Evolutionary conservation across 1,284 basidiomycete genomes (phyloP).

Genomic region (Marasmius fiardii): DNA sequence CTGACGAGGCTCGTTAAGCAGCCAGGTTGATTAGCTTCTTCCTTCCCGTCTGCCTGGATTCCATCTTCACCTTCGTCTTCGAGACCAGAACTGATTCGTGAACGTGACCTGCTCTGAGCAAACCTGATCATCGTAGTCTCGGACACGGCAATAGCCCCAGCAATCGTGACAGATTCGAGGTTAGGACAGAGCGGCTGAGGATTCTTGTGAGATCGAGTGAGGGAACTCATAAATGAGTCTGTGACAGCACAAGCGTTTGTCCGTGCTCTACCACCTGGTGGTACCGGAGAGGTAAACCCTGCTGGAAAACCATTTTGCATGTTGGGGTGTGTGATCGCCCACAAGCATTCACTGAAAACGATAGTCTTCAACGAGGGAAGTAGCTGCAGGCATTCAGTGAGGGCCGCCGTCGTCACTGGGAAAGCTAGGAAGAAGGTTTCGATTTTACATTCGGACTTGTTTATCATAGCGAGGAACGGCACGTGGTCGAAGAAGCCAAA

Average conservation of each 20-base stretch:
- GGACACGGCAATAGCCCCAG: neutral
- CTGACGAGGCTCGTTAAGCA: neutral
- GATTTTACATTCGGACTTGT: conserved; percentile 2
- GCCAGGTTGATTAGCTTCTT: neutral
- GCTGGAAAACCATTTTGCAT: neutral
- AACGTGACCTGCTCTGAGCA: neutral
- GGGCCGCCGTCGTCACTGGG: neutral
- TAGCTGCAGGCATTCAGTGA: conserved; percentile 5
- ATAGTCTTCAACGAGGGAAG: neutral
- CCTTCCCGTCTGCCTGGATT: neutral
- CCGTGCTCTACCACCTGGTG: neutral
- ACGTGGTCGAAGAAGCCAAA: neutral
- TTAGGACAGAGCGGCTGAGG: conserved; percentile 9
- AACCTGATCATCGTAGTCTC: conserved; percentile 7
- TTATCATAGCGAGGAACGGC: conserved; percentile 7
- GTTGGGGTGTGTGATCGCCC: neutral
- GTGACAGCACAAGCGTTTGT: neutral
- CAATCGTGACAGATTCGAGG: conserved; percentile 1
- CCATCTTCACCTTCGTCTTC: neutral
- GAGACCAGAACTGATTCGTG: neutral
- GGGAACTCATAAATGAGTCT: conserved; percentile 1
- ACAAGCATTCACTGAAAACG: neutral
- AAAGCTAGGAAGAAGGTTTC: conserved; percentile 7
- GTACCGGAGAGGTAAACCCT: no score
- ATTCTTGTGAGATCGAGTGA: neutral